Evolutionary conservation across 768 basidiomycete species (phyloP), one percentile per base, ranked within the genome.

Genomic region (Mycena amicta): DNA sequence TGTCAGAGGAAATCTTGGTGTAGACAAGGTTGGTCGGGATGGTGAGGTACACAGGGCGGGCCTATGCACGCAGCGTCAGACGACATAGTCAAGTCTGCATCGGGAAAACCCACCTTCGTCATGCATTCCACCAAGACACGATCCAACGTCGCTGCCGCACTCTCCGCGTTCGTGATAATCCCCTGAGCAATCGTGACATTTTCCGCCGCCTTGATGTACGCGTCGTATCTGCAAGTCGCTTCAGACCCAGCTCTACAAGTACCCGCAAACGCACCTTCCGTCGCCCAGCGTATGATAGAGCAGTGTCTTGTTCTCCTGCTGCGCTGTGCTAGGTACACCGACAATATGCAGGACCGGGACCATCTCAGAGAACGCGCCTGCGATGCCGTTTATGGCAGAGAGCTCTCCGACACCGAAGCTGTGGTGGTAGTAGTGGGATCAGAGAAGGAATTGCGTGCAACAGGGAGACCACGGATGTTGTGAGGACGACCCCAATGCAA

Each of bases 351-450:
- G 77, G 2, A 96, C 82, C 8, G 95, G 95, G 3, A 97, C 86
- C 78, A 92, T 90, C 72, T 97, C 94, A 43, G 93, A 87, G 68
- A 88, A 88, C 16, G 89, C 89, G 66, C 89, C 89, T 28, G 89
- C 92, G 60, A 95, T 84, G 39, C 90, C 90, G 64, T 92, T 92
- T 29, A 90, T 86, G 4, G 94, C 93, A 40, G 89, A 91, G 43
- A 96, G 74, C 70, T 97, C 95, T n/a, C 95, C 95, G 18, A 97
- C 95, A 56, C 95, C 95, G 63, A 95, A 96, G 2, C 43, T 45
- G 22, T n/a, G n/a, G 6, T 13, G 22, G 20, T n/a, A n/a, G 43
- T 23, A n/a, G 20, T 13, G 43, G n/a, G n/a, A n/a, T n/a, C n/a
- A n/a, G n/a, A n/a, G n/a, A n/a, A n/a, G n/a, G n/a, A n/a, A n/a